Evolutionary conservation across 2,329 filamentous ascomycete genomes (phyloP), one percentile per base, ranked within the genome.

Genomic region (Verticillium dahliae): DNA sequence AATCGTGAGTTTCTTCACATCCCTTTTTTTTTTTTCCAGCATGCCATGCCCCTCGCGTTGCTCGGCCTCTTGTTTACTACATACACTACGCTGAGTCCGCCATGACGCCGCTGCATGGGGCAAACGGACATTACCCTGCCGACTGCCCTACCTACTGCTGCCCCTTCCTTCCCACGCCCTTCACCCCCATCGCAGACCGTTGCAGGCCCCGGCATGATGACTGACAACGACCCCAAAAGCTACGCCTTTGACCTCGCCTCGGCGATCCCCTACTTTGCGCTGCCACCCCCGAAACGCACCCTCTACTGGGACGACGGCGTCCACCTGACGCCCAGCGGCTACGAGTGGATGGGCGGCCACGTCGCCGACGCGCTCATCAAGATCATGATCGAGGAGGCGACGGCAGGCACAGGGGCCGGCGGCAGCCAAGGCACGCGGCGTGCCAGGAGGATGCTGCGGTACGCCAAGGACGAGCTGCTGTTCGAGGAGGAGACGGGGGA

Each of bases 291-390:
- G 0, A 78, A 83, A 61, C 76, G 78, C 27, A 64, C 74, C 1
- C 74, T 73, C 61, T 82, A 85, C 67, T 89, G 85, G 84, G 79
- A 85, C 65, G 86, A 90, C 72, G 79, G 78, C 18, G 65, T 89
- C 27, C 86, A 90, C 72, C 76, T 88, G 10, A 83, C 81, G 0
- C 71, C 75, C 0, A 77, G 75, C 6, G 87, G 87, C 7, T 89
- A 90, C 74, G 80, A 87, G 68, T 74, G 83, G 67, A 84, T 90
- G 77, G 87, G 86, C 1, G 75, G 79, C 45, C 76, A 81, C 61
- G 76, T 89, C 58, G 86, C 81, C 56, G 76, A 80, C 31, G 77
- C 74, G 35, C 71, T 89, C 10, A 74, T 84, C 56, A 75, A 78
- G 35, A 73, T 87, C 45, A 66, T 81, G 41, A 67, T 65, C 59